Percentiles rank a stretch among this genome's conserved stretches.
Evolutionary conservation across 768 basidiomycete genomes (phyloP).

Genomic region (Peribolospora kevripleyi): DNA sequence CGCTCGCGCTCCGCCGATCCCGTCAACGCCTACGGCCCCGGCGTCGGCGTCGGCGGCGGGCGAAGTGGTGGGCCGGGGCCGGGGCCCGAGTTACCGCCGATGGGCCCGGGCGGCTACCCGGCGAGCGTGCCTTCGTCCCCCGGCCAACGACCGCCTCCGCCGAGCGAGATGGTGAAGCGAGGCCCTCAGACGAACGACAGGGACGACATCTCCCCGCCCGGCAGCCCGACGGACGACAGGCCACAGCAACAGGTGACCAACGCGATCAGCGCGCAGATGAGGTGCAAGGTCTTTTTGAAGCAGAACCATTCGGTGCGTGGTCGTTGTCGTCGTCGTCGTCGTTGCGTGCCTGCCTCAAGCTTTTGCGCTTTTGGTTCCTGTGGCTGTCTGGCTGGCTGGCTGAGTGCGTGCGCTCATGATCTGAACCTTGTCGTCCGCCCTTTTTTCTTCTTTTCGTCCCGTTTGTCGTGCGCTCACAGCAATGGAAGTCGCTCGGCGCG

Average conservation of each 20-base stretch:
- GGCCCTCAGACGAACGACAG: not conserved
- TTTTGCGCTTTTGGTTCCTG: too few species aligned
- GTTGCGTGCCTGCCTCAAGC: too few species aligned
- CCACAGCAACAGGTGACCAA: constrained; percentile 46
- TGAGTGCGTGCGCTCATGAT: too few species aligned
- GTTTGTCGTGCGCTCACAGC: constrained; percentile 16
- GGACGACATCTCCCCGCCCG: not conserved
- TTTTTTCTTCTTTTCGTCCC: too few species aligned
- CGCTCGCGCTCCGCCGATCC: constrained; percentile 20
- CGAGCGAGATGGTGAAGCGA: not conserved
- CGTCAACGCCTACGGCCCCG: too few species aligned
- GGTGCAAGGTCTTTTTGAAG: constrained; percentile 91
- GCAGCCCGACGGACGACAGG: constrained; percentile 24
- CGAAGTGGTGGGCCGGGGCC: too few species aligned
- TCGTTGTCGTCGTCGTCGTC: too few species aligned
- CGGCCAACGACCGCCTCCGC: constrained; percentile 1
- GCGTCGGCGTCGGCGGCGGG: too few species aligned
- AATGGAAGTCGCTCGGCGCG: constrained; percentile 85
- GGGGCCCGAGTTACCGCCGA: too few species aligned
- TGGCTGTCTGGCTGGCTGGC: too few species aligned
- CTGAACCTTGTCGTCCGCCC: too few species aligned
- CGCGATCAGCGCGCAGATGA: constrained; percentile 66
- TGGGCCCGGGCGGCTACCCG: too few species aligned
- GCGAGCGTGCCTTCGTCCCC: not conserved
- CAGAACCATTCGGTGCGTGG: constrained; percentile 43